Evolutionary conservation across 148 eudicot species (phyloP), one percentile per base, ranked within the genome.

Genomic region (Rhododendron ferrugineum): DNA sequence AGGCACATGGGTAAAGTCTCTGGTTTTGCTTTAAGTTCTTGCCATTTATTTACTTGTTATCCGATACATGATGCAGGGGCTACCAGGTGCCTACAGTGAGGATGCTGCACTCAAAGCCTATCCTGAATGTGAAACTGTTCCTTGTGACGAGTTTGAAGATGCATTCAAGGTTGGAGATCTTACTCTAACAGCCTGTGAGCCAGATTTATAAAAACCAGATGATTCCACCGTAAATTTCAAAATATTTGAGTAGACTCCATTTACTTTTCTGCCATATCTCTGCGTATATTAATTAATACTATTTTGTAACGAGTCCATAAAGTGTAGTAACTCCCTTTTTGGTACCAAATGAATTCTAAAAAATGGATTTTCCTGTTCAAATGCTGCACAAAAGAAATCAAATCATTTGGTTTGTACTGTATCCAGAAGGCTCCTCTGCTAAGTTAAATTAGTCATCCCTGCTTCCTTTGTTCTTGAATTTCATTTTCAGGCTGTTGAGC

Each of bases 51-150:
- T 64, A 78, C 81, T 64, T 13, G 28, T 60, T 56, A 66, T 32
- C 36, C 44, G 28, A 42, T 83, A 62, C 75, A 72, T 74, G 20
- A 72, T 85, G 46, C 82, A 92, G 93, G 94, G 94, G 34, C 87
- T 91, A 79, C 90, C 93, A 60, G 94, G 94, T 79, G 88, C 94
- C 86, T 92, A 91, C 78, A 92, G 93, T 42, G 94, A 92, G 88
- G 94, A 91, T 86, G 94, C 94, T 74, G 92, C 94, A 50, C 84
- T 91, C 15, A 92, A 89, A 88, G 94, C 93, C 28, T 91, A 90
- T 84, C 93, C 94, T 50, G 84, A 84, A 47, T 91, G 93, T 73
- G 90, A 92, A 86, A 91, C 94, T 85, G 90, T 92, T 62, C 94
- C 93, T 28, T 92, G 92, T 84, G 91, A 92, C 49, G 91, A 89